Evolutionary conservation across 805 yeast genomes (phyloP).

Genomic region (Ogataea dorogensis): DNA sequence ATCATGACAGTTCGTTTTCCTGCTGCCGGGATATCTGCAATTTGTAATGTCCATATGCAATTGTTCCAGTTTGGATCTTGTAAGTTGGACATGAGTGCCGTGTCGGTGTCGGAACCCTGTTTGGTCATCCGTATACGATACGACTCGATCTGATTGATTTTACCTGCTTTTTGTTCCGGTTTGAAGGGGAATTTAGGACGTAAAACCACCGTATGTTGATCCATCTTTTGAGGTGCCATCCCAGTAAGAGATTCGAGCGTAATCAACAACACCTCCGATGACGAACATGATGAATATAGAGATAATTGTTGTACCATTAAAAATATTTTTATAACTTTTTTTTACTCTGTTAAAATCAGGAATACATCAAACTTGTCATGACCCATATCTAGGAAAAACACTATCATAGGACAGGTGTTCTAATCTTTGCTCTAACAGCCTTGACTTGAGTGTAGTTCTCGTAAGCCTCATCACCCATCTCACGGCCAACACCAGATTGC

Average conservation of each 20-base stretch:
- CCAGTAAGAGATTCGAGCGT: slow-evolving; percentile 56
- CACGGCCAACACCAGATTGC: slow-evolving; percentile 70
- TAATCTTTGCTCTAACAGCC: slow-evolving; percentile 54
- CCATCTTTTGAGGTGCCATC: slow-evolving; percentile 41
- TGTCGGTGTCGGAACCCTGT: slow-evolving; percentile 39
- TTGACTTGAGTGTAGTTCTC: slow-evolving; percentile 64
- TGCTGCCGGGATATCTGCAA: slow-evolving; percentile 73
- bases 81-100: slow-evolving; percentile 18
- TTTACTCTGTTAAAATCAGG: neutral
- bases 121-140: slow-evolving; percentile 50
- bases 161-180: slow-evolving; percentile 55
- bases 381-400: neutral
- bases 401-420: slow-evolving; percentile 20
- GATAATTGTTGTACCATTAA: slow-evolving; percentile 56
- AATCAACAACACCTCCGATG: slow-evolving; percentile 42
- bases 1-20: slow-evolving; percentile 62
- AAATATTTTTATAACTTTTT: neutral
- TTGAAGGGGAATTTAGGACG: slow-evolving; percentile 50
- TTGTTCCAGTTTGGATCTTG: slow-evolving; percentile 17
- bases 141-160: slow-evolving; percentile 56
- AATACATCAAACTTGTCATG: slow-evolving; percentile 1
- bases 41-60: slow-evolving; percentile 59
- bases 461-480: slow-evolving; percentile 67
- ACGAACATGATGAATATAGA: slow-evolving; percentile 41
- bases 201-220: slow-evolving; percentile 49